These are phyloP conservation scores for Quercus tomentella DNA, from an alignment of 331 rosid species.

Conservation along the genomic window DNA sequence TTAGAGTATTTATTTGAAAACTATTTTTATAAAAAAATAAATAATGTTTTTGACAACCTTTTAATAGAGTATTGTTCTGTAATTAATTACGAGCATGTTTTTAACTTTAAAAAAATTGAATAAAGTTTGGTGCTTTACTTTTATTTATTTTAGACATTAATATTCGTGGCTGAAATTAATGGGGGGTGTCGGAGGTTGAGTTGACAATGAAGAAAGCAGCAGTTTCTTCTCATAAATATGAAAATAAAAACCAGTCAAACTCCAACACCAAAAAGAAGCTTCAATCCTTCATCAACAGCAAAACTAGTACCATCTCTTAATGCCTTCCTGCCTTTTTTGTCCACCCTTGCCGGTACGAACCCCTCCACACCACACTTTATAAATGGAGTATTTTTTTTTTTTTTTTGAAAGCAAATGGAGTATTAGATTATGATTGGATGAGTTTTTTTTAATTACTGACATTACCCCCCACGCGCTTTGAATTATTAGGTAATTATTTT, in stretches of 20 bases:
- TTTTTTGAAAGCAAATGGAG: no score
- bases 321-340: constrained; percentile 43
- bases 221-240: neutral
- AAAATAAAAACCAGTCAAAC: neutral
- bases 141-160: neutral
- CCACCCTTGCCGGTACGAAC: constrained; percentile 42
- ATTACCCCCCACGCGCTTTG: no score
- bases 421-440: no score
- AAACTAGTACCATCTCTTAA: neutral
- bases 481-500: no score
- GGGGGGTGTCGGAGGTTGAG: neutral
- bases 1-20: no score
- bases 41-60: no score
- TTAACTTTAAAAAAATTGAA: no score
- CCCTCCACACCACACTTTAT: neutral
- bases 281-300: neutral
- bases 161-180: constrained; percentile 12
- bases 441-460: no score
- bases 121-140: no score
- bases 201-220: constrained; percentile 18
- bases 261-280: constrained; percentile 19
- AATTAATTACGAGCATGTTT: no score
- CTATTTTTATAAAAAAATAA: no score
- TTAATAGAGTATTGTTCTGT: no score
- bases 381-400: neutral